A percentile compares a stretch with the other conserved stretches of the same genome.
phyloP scores from a whole-genome alignment of 1,284 basidiomycete species.

The Neonothopanus nambi region DNA sequence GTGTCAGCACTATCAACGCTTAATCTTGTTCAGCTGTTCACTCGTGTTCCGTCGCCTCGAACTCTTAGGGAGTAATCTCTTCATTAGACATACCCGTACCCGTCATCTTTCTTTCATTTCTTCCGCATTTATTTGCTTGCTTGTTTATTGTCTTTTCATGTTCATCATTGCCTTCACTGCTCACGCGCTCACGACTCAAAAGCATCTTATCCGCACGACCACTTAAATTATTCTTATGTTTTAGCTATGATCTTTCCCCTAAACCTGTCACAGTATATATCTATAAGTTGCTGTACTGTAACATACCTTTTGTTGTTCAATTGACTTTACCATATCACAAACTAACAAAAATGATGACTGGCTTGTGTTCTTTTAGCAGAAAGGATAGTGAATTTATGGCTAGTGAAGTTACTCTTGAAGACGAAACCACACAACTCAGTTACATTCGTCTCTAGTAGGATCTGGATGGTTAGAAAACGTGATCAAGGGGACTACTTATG shows the following conservation, averaged over 20 bases:
- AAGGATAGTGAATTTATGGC: too few relatives aligned
- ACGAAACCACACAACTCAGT: too few relatives aligned
- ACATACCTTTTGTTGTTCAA: neutral
- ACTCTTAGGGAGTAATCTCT: too few relatives aligned
- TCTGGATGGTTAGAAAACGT: too few relatives aligned
- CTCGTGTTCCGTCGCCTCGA: neutral
- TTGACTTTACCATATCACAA: neutral
- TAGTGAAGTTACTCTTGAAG: too few relatives aligned
- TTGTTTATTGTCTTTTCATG: neutral
- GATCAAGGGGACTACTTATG: too few relatives aligned
- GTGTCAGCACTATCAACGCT: neutral
- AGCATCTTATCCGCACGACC: too few relatives aligned
- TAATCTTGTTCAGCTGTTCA: neutral
- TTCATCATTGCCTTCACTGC: neutral
- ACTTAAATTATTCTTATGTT: conserved; percentile 4
- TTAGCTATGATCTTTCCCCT: too few relatives aligned
- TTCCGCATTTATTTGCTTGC: conserved; percentile 2
- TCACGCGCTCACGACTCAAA: conserved; percentile 6
- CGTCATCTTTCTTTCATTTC: conserved; percentile 8
- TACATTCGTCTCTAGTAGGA: too few relatives aligned
- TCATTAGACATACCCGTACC: conserved; percentile 22
- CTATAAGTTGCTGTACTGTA: too few relatives aligned
- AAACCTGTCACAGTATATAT: too few relatives aligned
- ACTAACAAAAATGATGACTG: too few relatives aligned
- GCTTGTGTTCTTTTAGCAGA: neutral